A percentile compares a stretch with the other conserved stretches of the same genome.
Evolutionary conservation across 1,284 basidiomycete genomes (phyloP).

Genomic region (Cryptococcus sp.): DNA sequence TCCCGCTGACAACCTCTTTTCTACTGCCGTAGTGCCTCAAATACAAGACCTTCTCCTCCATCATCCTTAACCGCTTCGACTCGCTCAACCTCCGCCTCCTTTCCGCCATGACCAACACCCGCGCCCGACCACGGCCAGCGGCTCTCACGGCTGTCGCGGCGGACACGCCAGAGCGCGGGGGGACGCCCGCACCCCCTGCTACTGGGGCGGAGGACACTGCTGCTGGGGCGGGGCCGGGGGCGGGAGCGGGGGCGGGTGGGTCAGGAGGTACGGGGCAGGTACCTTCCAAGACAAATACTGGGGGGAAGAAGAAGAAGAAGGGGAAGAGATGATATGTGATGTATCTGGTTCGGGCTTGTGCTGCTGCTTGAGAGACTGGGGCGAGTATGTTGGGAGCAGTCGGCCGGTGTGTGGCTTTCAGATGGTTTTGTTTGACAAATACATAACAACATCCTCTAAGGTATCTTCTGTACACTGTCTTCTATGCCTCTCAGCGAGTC

Average conservation of each 20-base stretch:
- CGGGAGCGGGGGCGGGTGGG: neutral
- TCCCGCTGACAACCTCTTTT: neutral
- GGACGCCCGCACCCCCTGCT: conserved; percentile 16
- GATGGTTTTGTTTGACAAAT: no score
- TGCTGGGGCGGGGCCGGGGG: conserved; percentile 1
- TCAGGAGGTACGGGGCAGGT: neutral
- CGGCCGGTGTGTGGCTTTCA: no score
- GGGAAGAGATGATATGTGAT: conserved; percentile 22
- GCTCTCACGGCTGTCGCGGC: conserved; percentile 1
- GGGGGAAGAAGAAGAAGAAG: conserved; percentile 42
- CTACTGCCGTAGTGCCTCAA: conserved; percentile 70
- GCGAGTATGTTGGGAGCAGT: no score
- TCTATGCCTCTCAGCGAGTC: no score
- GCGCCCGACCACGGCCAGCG: conserved; percentile 7
- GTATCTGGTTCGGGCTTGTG: no score
- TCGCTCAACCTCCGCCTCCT: conserved; percentile 65
- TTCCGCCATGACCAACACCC: conserved; percentile 37
- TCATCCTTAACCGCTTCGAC: conserved; percentile 93
- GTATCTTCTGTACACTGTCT: no score
- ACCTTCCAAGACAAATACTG: conserved; percentile 5
- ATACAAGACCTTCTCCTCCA: conserved; percentile 87
- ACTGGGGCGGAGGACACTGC: neutral
- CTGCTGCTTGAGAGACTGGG: no score
- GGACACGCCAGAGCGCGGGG: conserved; percentile 15
- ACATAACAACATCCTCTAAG: no score